These are phyloP conservation scores for Lathyrus tuberosus DNA, from an alignment of 306 rosid genomes.

Conservation along the genomic window DNA sequence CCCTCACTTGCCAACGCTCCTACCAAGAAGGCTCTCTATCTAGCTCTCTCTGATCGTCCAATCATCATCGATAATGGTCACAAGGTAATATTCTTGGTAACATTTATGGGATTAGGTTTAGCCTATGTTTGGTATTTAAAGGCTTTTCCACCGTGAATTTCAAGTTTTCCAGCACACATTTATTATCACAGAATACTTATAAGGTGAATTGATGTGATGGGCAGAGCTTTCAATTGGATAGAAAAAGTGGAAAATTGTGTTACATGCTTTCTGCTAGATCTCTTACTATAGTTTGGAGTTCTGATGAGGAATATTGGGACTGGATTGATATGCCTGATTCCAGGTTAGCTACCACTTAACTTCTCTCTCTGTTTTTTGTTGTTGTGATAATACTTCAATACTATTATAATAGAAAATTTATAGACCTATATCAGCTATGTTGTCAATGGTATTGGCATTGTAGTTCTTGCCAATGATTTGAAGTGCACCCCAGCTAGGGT, in stretches of 20 bases:
- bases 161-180: no score
- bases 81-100: constrained; percentile 27
- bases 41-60: constrained; percentile 13
- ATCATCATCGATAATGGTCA: constrained; percentile 16
- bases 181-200: no score
- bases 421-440: no score
- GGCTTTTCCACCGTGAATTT: neutral
- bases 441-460: no score
- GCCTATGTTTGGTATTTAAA: no score
- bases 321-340: constrained; percentile 41
- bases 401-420: no score
- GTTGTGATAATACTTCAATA: no score
- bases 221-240: constrained; percentile 49
- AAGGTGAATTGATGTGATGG: neutral
- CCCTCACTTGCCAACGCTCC: neutral
- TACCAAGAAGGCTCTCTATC: constrained; percentile 33
- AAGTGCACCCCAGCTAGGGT: no score
- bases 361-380: no score
- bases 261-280: constrained; percentile 46
- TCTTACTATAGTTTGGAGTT: constrained; percentile 37
- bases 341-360: constrained; percentile 48
- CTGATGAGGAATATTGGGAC: constrained; percentile 22
- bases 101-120: no score
- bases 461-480: no score
- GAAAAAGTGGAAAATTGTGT: constrained; percentile 42